A percentile compares a stretch with the other conserved stretches of the same genome.
Evolutionary conservation across 1,139 yeast genomes (phyloP).

Genomic region (Candida buenavistaensis): DNA sequence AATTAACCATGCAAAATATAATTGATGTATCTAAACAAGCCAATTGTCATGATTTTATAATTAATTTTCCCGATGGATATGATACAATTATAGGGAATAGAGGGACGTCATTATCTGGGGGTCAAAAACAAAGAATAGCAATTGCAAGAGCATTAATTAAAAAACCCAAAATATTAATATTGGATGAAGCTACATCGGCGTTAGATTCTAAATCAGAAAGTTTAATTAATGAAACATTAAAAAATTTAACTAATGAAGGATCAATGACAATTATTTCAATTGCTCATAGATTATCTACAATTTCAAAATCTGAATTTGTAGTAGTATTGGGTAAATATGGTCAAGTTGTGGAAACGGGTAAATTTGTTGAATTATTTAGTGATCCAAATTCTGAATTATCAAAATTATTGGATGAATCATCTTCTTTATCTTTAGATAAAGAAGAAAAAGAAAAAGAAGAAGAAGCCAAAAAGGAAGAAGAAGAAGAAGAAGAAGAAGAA

Average conservation of each 20-base stretch:
- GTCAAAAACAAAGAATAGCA: constrained; percentile 89
- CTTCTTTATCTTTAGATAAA: constrained; percentile 21
- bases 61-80: constrained; percentile 51
- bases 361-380: constrained; percentile 43
- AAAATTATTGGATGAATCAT: constrained; percentile 42
- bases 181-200: constrained; percentile 83
- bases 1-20: constrained; percentile 42
- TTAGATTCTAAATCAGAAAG: constrained; percentile 73
- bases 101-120: constrained; percentile 72
- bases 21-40: constrained; percentile 48
- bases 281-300: constrained; percentile 88
- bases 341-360: constrained; percentile 43
- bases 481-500: constrained; percentile 21
- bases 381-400: constrained; percentile 46
- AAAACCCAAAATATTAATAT: constrained; percentile 58
- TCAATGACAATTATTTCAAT: constrained; percentile 86
- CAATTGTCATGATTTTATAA: constrained; percentile 56
- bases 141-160: constrained; percentile 78
- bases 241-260: constrained; percentile 51
- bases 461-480: constrained; percentile 22
- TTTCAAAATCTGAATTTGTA: constrained; percentile 53
- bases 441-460: constrained; percentile 23
- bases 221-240: constrained; percentile 59
- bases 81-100: constrained; percentile 55
- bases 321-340: constrained; percentile 55